phyloP scores from a whole-genome alignment of 1,284 basidiomycete species.

The Austroboletus novae-zelandiae region DNA sequence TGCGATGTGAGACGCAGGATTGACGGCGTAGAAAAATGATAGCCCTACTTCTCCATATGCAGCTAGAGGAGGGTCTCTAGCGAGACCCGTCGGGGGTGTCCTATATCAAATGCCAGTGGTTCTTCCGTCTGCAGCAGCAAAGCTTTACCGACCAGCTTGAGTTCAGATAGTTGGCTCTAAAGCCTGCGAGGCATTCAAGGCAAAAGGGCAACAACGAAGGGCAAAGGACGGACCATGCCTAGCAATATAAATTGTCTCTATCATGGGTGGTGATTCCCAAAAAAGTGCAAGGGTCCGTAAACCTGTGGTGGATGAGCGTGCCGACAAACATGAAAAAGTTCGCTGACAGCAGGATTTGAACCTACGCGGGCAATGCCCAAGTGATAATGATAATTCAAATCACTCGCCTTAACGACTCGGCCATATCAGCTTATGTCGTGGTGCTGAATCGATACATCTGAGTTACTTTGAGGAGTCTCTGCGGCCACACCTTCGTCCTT shows the following conservation, averaged over 20 bases:
- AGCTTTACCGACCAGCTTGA: conserved; percentile 51
- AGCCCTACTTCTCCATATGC: conserved; percentile 62
- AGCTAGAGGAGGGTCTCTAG: conserved; percentile 77
- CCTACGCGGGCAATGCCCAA: conserved; percentile 74
- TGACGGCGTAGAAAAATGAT: not conserved
- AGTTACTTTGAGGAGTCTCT: too few relatives aligned
- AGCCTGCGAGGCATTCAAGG: conserved; percentile 45
- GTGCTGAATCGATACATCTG: not conserved
- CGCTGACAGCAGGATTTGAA: conserved; percentile 80
- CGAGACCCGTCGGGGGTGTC: conserved; percentile 66
- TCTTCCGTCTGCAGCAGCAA: not conserved
- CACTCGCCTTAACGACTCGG: conserved; percentile 83
- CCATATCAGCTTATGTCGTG: conserved; percentile 56
- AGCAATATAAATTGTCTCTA: conserved; percentile 78
- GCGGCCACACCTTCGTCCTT: too few relatives aligned
- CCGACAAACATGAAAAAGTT: conserved; percentile 35
- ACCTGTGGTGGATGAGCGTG: not conserved
- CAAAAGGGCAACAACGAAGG: not conserved
- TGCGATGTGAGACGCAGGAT: conserved; percentile 24
- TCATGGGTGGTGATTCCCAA: conserved; percentile 29
- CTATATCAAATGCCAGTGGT: conserved; percentile 36
- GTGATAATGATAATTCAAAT: conserved; percentile 69
- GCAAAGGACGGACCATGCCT: conserved; percentile 60
- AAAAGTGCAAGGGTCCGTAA: not conserved
- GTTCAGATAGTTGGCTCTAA: conserved; percentile 70